A percentile compares a stretch with the other conserved stretches of the same genome.
Evolutionary conservation across 306 rosid species (phyloP).

Genomic region (Macrotyloma uniflorum): DNA sequence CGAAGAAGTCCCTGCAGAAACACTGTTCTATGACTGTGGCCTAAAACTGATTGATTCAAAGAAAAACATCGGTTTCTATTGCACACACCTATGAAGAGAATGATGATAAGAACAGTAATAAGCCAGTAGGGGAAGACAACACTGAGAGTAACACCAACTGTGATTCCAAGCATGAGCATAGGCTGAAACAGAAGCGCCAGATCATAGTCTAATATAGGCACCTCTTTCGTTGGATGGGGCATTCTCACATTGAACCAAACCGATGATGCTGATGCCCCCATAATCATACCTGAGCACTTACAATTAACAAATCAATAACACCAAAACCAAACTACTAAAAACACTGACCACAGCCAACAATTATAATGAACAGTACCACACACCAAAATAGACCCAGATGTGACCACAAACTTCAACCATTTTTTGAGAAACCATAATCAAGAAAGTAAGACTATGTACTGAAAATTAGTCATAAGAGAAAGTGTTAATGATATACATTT

Average conservation of each 20-base stretch:
- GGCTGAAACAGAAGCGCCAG: constrained; percentile 90
- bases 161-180: constrained; percentile 94
- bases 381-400: neutral
- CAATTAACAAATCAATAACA: constrained; percentile 15
- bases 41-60: neutral
- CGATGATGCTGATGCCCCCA: constrained; percentile 91
- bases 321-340: neutral
- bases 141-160: constrained; percentile 82
- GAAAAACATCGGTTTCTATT: neutral
- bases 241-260: constrained; percentile 94
- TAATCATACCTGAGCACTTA: constrained; percentile 73
- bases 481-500: constrained; percentile 55
- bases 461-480: neutral
- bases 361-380: neutral
- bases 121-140: constrained; percentile 98
- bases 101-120: constrained; percentile 82
- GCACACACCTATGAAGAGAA: constrained; percentile 70
- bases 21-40: neutral
- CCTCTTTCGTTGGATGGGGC: constrained; percentile 81
- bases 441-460: neutral
- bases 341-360: neutral
- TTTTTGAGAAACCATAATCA: neutral
- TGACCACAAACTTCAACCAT: neutral
- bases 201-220: constrained; percentile 85
- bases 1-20: constrained; percentile 71